Evolutionary conservation across 2,329 filamentous ascomycete species (phyloP).

Genomic region (Xylaria polymorpha): DNA sequence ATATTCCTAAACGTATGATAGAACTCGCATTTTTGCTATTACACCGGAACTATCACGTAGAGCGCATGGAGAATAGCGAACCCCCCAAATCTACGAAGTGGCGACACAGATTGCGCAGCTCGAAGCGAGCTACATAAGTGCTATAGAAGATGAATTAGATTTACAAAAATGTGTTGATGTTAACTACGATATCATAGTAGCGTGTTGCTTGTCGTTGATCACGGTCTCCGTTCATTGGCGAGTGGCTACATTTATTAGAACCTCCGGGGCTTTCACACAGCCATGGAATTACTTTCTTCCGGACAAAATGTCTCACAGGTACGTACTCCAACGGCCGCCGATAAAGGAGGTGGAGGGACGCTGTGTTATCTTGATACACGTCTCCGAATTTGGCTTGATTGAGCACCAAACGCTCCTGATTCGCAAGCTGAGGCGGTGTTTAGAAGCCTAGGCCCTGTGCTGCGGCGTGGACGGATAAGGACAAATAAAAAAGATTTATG

Average conservation of each 20-base stretch:
- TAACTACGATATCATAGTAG: not conserved
- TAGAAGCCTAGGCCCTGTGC: not conserved
- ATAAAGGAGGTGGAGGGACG: not conserved
- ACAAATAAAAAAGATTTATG: not conserved
- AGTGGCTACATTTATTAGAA: not conserved
- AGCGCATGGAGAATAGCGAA: not conserved
- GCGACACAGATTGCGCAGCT: not conserved
- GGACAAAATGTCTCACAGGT: not conserved
- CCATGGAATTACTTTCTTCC: slow-evolving; percentile 1
- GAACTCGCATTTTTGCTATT: not conserved
- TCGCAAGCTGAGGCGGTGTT: not conserved
- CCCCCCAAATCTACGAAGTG: too few relatives aligned
- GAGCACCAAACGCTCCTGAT: not conserved
- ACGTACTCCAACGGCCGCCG: slow-evolving; percentile 1
- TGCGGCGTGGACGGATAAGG: not conserved
- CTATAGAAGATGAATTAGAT: not conserved
- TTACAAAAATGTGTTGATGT: not conserved
- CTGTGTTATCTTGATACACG: not conserved
- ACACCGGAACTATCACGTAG: not conserved
- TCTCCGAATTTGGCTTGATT: not conserved
- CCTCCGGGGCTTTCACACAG: not conserved
- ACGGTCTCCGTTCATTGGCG: not conserved
- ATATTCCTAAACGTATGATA: not conserved
- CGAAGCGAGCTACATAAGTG: not conserved
- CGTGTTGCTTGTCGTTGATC: not conserved